Evolutionary conservation across 306 rosid genomes (phyloP), one percentile per base, ranked within the genome.

Genomic region (Macrotyloma uniflorum): DNA sequence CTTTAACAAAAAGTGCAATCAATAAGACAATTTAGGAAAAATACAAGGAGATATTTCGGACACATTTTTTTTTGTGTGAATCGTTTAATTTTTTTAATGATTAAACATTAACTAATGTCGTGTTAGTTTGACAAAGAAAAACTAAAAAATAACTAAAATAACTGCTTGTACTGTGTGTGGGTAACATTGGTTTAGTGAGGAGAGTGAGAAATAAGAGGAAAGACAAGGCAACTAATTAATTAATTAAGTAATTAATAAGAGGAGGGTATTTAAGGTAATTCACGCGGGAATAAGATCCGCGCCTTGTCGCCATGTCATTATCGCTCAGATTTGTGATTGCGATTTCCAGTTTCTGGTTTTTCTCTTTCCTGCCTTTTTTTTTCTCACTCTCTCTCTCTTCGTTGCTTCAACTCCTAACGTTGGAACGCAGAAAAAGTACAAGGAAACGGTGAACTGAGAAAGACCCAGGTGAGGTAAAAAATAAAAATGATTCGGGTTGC

Each of bases 241-340:
- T 54, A 69, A 69, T 19, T 51, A 47, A 47, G 11, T 54, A 75
- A 57, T 55, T 64, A 10, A 70, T 13, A 70, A 0, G 1, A 2
- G 0, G 12, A 75, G 83, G 90, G 72, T 55, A 36, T 6, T 50
- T 71, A 1, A 0, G 86, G 88, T 59, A 85, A 83, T 80, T 85
- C 50, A 20, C 13, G 4, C 9, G 67, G 83, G 94, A 89, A 86
- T 85, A 83, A 90, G 93, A 91, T 90, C 92, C 75, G 81, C 73
- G 77, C 83, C 75, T 78, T 85, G 89, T 85, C 83, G 88, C 83
- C 68, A 46, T 85, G 98, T 91, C 98, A 82, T 79, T 86, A 49
- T 94, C 97, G 72, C 80, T 69, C 64, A 91, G 97, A 90, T 90
- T 87, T 91, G 93, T 85, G 97, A 90, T 72, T 14, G 88, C 70